Conservation (phyloP, 768 basidiomycete species). For the Lactifluus pinguis region DNA sequence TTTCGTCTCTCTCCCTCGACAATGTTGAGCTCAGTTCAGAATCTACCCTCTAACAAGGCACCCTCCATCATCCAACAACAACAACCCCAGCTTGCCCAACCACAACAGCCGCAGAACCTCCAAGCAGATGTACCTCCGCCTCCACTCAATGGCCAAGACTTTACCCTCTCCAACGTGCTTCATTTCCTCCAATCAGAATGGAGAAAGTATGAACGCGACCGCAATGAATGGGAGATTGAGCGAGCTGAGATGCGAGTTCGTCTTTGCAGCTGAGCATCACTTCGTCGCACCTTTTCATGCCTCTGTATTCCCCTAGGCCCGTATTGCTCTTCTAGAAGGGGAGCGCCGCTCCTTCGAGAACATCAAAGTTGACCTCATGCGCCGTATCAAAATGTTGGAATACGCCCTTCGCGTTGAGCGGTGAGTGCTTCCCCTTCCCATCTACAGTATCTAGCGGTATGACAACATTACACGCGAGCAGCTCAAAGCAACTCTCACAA, state of each 20-base stretch:
- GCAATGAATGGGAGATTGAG: conserved; percentile 99
- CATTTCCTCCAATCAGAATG: conserved; percentile 99
- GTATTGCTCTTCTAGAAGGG: conserved; percentile 94
- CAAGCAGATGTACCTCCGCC: conserved; percentile 54
- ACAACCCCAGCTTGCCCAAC: conserved; percentile 42
- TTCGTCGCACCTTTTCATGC: conserved; percentile 22
- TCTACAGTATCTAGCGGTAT: conserved; percentile 19
- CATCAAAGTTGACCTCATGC: conserved; percentile 89
- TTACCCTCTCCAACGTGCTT: conserved; percentile 86
- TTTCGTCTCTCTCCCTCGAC: conserved; percentile 29
- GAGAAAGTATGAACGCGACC: conserved; percentile 94
- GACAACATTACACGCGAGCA: conserved; percentile 31
- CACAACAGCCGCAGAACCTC: conserved; percentile 45
- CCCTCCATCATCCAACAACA: conserved; percentile 43
- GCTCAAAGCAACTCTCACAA: conserved; percentile 73
- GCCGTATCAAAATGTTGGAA: conserved; percentile 98
- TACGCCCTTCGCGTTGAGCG: conserved; percentile 94
- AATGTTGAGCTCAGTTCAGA: conserved; percentile 65
- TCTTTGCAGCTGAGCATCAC: conserved; percentile 19
- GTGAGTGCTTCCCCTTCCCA: conserved; percentile 38
- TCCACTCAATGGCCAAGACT: conserved; percentile 84
- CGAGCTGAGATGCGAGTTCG: conserved; percentile 96
- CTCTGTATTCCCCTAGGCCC: conserved; percentile 47
- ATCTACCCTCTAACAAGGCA: conserved; percentile 22
- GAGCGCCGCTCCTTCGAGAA: conserved; percentile 97